phyloP scores from a whole-genome alignment of 1,139 yeast genomes.

The Suhomyces kunorum region DNA sequence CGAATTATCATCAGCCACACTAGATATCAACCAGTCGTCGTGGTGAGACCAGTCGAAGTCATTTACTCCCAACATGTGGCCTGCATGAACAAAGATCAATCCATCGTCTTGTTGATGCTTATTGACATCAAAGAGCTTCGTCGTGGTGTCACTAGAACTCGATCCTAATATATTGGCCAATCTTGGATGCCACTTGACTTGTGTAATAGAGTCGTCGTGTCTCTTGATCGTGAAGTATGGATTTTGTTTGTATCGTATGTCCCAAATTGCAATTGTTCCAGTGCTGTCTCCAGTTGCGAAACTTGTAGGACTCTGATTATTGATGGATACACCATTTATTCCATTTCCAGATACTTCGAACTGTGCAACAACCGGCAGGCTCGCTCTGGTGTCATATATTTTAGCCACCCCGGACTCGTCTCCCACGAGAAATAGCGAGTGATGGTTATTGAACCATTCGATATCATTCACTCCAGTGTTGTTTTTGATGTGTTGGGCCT shows the following conservation, averaged over 20 bases:
- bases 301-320: slow-evolving; percentile 52
- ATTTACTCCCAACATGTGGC: slow-evolving; percentile 85
- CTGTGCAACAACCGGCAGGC: slow-evolving; percentile 23
- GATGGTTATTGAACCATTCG: slow-evolving; percentile 62
- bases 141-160: slow-evolving; percentile 70
- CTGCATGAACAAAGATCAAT: slow-evolving; percentile 75
- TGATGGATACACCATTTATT: slow-evolving; percentile 67
- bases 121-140: slow-evolving; percentile 68
- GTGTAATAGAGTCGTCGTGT: slow-evolving; percentile 65
- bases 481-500: slow-evolving; percentile 10
- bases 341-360: slow-evolving; percentile 44
- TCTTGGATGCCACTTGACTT: slow-evolving; percentile 78
- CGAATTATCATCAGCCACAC: slow-evolving; percentile 87
- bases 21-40: slow-evolving; percentile 75
- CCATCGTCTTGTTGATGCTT: slow-evolving; percentile 39
- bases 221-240: slow-evolving; percentile 37
- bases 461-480: slow-evolving; percentile 57
- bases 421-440: slow-evolving; percentile 54
- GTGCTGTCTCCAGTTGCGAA: slow-evolving; percentile 70
- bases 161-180: slow-evolving; percentile 63
- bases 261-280: slow-evolving; percentile 70
- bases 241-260: slow-evolving; percentile 49
- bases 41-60: slow-evolving; percentile 87
- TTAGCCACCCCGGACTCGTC: slow-evolving; percentile 56
- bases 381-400: slow-evolving; percentile 46